Conservation (phyloP, 257 asterid species). For the Salvia hispanica region DNA sequence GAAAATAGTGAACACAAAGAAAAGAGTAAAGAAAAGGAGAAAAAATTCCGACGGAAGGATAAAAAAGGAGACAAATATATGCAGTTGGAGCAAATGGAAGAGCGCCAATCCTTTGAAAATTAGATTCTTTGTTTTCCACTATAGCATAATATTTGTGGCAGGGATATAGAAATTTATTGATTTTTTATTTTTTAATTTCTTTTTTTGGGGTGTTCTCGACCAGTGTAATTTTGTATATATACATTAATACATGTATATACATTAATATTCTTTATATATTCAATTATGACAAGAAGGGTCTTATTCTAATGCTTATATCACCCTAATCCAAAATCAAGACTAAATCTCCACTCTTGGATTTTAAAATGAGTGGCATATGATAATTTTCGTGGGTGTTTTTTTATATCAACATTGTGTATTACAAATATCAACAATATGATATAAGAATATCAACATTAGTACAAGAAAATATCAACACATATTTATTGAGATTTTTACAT, state of each 20-base stretch:
- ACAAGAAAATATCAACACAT: no score
- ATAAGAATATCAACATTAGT: no score
- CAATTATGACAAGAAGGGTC: constrained; percentile 1
- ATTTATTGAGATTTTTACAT: no score
- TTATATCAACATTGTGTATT: no score
- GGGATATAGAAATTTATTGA: neutral
- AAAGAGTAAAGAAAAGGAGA: neutral
- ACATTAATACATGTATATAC: neutral
- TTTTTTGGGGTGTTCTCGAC: neutral
- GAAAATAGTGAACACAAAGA: neutral
- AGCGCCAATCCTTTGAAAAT: neutral
- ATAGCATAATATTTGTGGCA: neutral
- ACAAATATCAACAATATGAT: no score
- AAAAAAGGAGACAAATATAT: neutral
- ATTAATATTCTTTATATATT: neutral
- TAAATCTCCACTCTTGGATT: no score
- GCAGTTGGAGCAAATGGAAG: neutral
- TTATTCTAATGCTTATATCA: no score
- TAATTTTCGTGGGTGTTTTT: no score
- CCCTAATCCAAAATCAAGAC: no score
- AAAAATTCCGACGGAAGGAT: neutral
- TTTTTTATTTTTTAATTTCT: neutral
- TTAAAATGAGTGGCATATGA: no score
- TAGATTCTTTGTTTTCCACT: neutral
- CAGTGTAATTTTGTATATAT: neutral